Evolutionary conservation across 192 early-diverging fungal genomes (phyloP).

Genomic region (Jimgerdemannia lactiflua): DNA sequence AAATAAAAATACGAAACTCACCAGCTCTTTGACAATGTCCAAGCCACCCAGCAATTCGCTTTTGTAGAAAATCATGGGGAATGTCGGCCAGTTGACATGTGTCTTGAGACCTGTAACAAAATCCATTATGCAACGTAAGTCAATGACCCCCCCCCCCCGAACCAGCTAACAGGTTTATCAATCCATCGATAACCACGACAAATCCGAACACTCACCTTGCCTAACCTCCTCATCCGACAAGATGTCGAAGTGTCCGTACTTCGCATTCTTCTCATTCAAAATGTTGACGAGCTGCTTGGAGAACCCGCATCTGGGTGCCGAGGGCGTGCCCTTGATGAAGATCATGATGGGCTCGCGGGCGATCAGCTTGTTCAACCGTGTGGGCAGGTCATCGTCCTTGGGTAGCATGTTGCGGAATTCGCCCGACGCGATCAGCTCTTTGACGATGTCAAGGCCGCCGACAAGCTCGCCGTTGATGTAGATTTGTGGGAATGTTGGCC

Average conservation of each 20-base stretch:
- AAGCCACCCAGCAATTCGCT: constrained; percentile 93
- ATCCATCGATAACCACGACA: neutral
- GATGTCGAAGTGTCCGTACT: constrained; percentile 92
- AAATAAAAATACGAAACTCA: constrained; percentile 17
- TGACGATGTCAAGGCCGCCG: constrained; percentile 92
- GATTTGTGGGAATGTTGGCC: constrained; percentile 97
- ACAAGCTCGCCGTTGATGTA: constrained; percentile 96
- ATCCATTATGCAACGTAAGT: constrained; percentile 2
- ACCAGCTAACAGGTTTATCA: constrained; percentile 1
- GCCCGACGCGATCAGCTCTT: constrained; percentile 85
- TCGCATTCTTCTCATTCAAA: constrained; percentile 68
- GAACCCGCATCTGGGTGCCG: constrained; percentile 92
- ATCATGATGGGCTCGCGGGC: constrained; percentile 79
- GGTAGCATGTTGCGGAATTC: constrained; percentile 80
- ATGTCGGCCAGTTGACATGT: constrained; percentile 94
- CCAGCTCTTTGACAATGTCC: constrained; percentile 94
- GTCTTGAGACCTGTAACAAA: constrained; percentile 64
- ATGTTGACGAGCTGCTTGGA: constrained; percentile 78
- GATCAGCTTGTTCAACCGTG: constrained; percentile 67
- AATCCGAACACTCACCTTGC: constrained; percentile 49
- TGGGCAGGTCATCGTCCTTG: constrained; percentile 75
- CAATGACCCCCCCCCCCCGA: neutral
- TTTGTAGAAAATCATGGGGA: constrained; percentile 89
- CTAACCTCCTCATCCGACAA: constrained; percentile 90
- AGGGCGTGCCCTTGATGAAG: constrained; percentile 96